Evolutionary conservation across 2,329 filamentous ascomycete genomes (phyloP).

Genomic region (Colletotrichum musae): DNA sequence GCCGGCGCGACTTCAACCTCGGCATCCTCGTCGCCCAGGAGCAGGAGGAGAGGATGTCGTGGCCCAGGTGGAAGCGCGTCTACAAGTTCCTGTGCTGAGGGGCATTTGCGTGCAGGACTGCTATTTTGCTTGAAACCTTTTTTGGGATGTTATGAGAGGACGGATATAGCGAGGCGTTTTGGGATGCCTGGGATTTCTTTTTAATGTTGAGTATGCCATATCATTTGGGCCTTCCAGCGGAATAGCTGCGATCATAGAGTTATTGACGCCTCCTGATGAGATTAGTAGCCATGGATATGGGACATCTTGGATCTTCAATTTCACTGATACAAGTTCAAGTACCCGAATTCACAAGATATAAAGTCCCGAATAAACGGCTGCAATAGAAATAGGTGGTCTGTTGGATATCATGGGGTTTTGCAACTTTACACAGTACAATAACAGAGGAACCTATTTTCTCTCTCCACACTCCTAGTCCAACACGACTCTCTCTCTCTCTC

Average conservation of each 20-base stretch:
- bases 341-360: background rate
- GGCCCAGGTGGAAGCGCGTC: constrained; percentile 83
- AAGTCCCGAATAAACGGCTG: background rate
- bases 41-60: constrained; percentile 77
- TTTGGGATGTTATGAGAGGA: no score
- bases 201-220: no score
- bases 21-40: constrained; percentile 85
- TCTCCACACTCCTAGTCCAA: constrained; percentile 26
- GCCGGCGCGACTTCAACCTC: constrained; percentile 87
- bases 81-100: constrained; percentile 81
- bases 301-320: no score
- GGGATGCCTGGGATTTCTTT: background rate
- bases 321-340: background rate
- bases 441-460: constrained; percentile 26
- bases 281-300: no score
- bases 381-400: constrained; percentile 33
- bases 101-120: no score
- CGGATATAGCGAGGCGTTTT: constrained; percentile 20
- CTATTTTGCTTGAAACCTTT: background rate
- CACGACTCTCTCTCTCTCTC: constrained; percentile 9
- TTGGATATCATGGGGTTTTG: constrained; percentile 40
- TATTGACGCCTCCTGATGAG: no score
- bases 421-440: constrained; percentile 32
- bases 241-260: no score
- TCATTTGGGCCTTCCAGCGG: no score